Conservation (phyloP, 1,284 basidiomycete genomes). For the Ganoderma leucocontextum region DNA sequence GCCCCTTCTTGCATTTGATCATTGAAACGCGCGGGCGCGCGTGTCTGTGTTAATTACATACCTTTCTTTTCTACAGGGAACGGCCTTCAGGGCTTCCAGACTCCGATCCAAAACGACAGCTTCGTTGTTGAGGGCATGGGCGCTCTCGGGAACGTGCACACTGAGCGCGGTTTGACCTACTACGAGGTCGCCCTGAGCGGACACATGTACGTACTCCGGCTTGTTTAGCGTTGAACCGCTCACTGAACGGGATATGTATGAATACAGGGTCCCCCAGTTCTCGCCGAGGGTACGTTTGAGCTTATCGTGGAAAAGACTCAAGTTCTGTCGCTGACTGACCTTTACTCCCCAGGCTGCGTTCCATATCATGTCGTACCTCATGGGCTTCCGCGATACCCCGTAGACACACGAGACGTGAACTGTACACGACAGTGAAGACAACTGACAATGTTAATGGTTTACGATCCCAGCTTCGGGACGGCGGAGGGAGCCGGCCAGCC, state of each 20-base stretch:
- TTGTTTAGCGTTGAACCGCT: not conserved
- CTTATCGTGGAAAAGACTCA: not conserved
- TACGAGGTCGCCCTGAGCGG: constrained; percentile 71
- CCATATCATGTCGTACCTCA: constrained; percentile 74
- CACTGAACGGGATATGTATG: not conserved
- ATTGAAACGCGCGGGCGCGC: constrained; percentile 24
- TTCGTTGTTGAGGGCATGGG: constrained; percentile 77
- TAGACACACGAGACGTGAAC: constrained; percentile 14
- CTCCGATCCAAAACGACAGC: constrained; percentile 66
- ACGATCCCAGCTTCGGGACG: no score
- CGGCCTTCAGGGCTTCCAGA: constrained; percentile 77
- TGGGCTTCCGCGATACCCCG: constrained; percentile 64
- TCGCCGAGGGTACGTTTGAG: constrained; percentile 61
- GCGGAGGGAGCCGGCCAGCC: no score
- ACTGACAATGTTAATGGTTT: not conserved
- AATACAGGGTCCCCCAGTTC: constrained; percentile 67
- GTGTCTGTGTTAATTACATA: not conserved
- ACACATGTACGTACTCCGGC: constrained; percentile 63
- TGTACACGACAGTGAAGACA: not conserved
- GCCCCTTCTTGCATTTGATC: constrained; percentile 29
- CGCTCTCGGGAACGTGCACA: constrained; percentile 67
- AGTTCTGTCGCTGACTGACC: constrained; percentile 1
- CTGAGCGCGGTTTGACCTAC: constrained; percentile 73
- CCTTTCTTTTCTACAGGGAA: constrained; percentile 51
- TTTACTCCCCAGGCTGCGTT: constrained; percentile 58